Conservation (phyloP, 768 basidiomycete species). For the Agaricus bisporus region DNA sequence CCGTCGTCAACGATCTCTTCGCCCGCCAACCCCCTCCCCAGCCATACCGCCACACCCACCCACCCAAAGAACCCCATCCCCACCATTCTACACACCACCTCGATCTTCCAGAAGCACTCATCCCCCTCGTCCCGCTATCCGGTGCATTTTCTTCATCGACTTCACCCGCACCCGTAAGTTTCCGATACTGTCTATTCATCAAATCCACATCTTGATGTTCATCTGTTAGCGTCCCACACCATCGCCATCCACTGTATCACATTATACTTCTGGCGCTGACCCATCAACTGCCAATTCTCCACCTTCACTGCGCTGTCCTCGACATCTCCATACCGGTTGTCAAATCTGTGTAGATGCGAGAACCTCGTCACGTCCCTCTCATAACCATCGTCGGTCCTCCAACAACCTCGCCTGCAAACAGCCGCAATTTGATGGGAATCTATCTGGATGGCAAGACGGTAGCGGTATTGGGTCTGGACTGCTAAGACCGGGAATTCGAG, state of each 20-base stretch:
- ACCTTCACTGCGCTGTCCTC: slow-evolving; percentile 59
- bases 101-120: slow-evolving; percentile 23
- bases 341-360: slow-evolving; percentile 73
- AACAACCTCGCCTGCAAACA: no score
- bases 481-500: slow-evolving; percentile 45
- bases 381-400: neutral
- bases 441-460: slow-evolving; percentile 73
- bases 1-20: slow-evolving; percentile 79
- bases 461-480: slow-evolving; percentile 71
- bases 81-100: slow-evolving; percentile 19
- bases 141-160: slow-evolving; percentile 18
- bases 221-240: slow-evolving; percentile 22
- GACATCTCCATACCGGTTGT: slow-evolving; percentile 68
- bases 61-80: slow-evolving; percentile 20
- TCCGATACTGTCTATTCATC: neutral
- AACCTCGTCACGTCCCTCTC: slow-evolving; percentile 21
- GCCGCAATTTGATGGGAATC: slow-evolving; percentile 31
- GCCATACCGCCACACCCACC: slow-evolving; percentile 32
- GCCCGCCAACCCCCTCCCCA: slow-evolving; percentile 60
- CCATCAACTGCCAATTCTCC: slow-evolving; percentile 57
- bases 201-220: neutral
- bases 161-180: slow-evolving; percentile 1
- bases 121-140: slow-evolving; percentile 22
- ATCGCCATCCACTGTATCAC: slow-evolving; percentile 33
- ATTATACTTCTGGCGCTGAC: slow-evolving; percentile 60